Evolutionary conservation across 2,329 filamentous ascomycete genomes (phyloP), one percentile per base, ranked within the genome.

Genomic region (Phialophora verrucosa): DNA sequence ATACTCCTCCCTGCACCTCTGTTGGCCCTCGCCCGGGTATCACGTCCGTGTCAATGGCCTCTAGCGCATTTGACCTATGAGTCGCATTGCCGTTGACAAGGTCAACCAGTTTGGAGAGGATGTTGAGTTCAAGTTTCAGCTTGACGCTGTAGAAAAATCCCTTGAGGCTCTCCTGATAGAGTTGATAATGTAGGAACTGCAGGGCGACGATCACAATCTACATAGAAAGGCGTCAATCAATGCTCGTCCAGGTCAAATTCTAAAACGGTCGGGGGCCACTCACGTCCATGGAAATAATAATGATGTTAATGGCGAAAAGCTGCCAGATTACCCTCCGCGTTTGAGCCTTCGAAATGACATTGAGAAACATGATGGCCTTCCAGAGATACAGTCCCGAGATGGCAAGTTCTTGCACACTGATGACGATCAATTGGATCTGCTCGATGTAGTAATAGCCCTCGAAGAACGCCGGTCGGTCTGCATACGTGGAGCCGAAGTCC

Each of bases 391-490:
- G 74, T 0, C 77, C 77, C 0, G 84, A 85, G 60, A 87, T 80
- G 67, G 84, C 77, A 55, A 83, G 78, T 66, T 87, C 85, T 70
- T 87, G 85, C n/a, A 86, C 64, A 69, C 82, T 85, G 71, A 87
- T 86, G 8, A 83, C 77, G 2, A 82, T 84, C 72, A 87, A 81
- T 70, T 87, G 84, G 23, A 86, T 79, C 72, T 83, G 83, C 69
- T 87, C 85, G 75, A 83, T 80, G 56, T 81, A 72, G 47, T 78
- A 78, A 71, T 81, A 82, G 7, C 75, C 78, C 8, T 64, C 58
- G n/a, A 73, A 71, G 65, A 75, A 81, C 3, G 65, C 42, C 8
- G 59, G 57, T 3, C 55, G 53, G 12, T 42, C 7, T 17, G 67
- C 60, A 35, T 65, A 67, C 64, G 80, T 81, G 55, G 74, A 76